A percentile compares a stretch with the other conserved stretches of the same genome.
Conservation (phyloP, 805 yeast species). For the Schwanniomyces pseudopolymorphus region DNA sequence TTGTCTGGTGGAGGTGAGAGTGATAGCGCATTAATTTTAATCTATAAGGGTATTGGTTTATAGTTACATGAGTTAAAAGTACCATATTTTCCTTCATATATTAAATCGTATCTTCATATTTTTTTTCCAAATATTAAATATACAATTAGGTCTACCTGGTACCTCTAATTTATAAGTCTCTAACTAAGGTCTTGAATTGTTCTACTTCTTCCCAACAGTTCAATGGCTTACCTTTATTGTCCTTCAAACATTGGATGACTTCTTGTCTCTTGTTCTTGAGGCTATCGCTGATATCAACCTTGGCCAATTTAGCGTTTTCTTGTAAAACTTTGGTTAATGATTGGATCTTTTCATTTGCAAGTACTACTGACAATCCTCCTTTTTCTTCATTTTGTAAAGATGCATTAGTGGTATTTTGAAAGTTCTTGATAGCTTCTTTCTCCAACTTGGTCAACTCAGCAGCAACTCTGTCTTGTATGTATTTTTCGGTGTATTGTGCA, state of each 20-base stretch:
- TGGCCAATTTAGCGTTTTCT: conserved; percentile 32
- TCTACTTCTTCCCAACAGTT: conserved; percentile 84
- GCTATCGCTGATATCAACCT: conserved; percentile 34
- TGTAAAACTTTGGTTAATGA: conserved; percentile 33
- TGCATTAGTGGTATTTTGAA: conserved; percentile 49
- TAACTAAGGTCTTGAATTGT: conserved; percentile 60
- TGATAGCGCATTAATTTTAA: conserved; percentile 86
- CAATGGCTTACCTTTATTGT: conserved; percentile 62
- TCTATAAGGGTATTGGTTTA: conserved; percentile 81
- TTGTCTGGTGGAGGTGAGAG: conserved; percentile 98
- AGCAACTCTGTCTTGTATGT: conserved; percentile 63
- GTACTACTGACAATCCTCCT: conserved; percentile 24
- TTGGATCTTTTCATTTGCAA: conserved; percentile 42
- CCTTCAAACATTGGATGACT: conserved; percentile 60
- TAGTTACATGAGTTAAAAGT: conserved; percentile 4
- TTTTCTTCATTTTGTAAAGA: conserved; percentile 38
- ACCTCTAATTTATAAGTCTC: conserved; percentile 33
- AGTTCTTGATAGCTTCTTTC: conserved; percentile 47
- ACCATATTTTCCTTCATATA: not conserved
- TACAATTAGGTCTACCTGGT: conserved; percentile 1
- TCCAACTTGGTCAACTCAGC: conserved; percentile 57
- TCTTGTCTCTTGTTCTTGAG: conserved; percentile 46
- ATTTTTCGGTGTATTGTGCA: conserved; percentile 64
- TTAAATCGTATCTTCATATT: conserved; percentile 2
- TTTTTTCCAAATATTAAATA: conserved; percentile 4